Base-by-base conservation (phyloP, 768 basidiomycete species). In the Tremella fuciformis region DNA sequence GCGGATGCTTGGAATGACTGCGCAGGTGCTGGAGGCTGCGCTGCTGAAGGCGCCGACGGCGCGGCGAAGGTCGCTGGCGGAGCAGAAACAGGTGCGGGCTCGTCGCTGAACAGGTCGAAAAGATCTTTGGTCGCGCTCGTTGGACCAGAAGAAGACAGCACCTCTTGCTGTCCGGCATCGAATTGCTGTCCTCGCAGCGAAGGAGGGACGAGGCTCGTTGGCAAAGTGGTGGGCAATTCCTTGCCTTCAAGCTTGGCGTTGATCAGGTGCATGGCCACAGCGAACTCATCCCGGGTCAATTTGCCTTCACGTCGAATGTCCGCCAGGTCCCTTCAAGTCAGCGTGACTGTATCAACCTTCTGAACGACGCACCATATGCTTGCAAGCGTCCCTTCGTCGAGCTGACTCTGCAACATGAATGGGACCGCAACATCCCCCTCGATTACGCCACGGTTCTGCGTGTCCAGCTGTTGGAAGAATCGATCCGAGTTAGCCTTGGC, bases 371-470 rank as follows among this genome's bases (percentile, higher is more conserved):
- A 94, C 94, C 96, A 99, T 50, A 99, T 81, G 67, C 84, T 86
- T 3, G 96, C 96, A n/a, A 99, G 82, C 22, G 83, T 82, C 24
- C 87, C 86, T 60, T 89, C 88, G 1, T 86, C 82, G 47, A 99
- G 79, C 47, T 88, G 86, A 29, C 91, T 93, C 77, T 91, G 86
- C 59, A 94, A 75, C 87, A 99, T 88, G 78, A 98, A 98, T 2
- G 90, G 91, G 3, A 96, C 96, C 8, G 91, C 96, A 34, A 90
- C 85, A 59, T 94, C 91, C 8, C 92, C 92, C 71, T 93, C 91
- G 18, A 98, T 87, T 70, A 81, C 89, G 0, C 91, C 92, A 59
- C 79, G 82, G 64, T 82, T 85, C 62, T 83, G 81, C 15, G 82
- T 76, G 75, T 99, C 96, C 39, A 98, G 81, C n/a, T 79, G 80